These are phyloP conservation scores for Colletotrichum liriopes DNA, from an alignment of 2,329 filamentous ascomycete species.

Conservation along the genomic window DNA sequence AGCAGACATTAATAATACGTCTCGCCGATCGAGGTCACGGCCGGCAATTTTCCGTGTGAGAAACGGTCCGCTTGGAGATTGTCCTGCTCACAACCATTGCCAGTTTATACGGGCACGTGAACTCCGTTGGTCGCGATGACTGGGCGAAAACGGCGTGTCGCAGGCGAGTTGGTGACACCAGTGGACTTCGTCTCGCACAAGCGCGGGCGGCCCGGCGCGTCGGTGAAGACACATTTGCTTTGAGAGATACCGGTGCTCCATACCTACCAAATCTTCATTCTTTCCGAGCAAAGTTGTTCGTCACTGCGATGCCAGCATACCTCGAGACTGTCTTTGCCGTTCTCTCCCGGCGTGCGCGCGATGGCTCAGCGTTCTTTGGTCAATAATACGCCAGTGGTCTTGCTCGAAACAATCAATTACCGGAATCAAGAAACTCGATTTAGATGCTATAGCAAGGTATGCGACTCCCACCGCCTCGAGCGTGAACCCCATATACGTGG, in stretches of 20 bases:
- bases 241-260: background rate
- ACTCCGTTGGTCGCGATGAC: background rate
- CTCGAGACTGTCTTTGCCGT: no score
- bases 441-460: conserved; percentile 26
- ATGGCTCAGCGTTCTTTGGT: background rate
- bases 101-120: no score
- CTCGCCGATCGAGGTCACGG: no score
- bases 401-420: background rate
- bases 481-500: conserved; percentile 24
- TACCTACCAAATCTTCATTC: background rate
- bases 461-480: conserved; percentile 23
- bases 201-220: background rate
- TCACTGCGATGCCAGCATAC: no score
- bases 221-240: background rate
- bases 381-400: background rate
- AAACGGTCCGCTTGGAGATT: background rate
- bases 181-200: background rate
- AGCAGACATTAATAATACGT: background rate
- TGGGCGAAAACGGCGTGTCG: background rate
- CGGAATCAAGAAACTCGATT: conserved; percentile 37
- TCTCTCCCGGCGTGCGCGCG: background rate
- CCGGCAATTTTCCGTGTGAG: background rate
- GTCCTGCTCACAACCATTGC: background rate
- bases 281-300: background rate
- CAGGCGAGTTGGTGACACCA: background rate